Evolutionary conservation across 805 yeast genomes (phyloP).

Genomic region (Saturnispora silvae): DNA sequence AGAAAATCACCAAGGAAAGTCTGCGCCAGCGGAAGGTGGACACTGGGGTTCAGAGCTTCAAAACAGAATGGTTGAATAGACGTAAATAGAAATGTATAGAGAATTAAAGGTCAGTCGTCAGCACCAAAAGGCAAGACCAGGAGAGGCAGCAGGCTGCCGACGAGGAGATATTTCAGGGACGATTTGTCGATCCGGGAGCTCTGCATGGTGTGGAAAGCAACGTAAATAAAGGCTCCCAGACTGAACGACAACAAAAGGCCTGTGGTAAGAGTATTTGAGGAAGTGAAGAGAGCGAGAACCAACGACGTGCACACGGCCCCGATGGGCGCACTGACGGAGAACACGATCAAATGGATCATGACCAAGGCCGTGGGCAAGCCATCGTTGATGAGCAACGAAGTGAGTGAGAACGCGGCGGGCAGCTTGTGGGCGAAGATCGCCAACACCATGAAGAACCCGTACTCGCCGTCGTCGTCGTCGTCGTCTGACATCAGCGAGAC

Average conservation of each 20-base stretch:
- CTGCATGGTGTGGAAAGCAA: slow-evolving; percentile 52
- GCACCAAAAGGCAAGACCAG: slow-evolving; percentile 5
- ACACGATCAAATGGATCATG: slow-evolving; percentile 38
- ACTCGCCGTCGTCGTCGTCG: slow-evolving; percentile 23
- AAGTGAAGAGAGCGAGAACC: slow-evolving; percentile 6
- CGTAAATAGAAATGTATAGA: slow-evolving; percentile 1
- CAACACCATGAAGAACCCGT: slow-evolving; percentile 35
- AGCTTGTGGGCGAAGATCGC: slow-evolving; percentile 63
- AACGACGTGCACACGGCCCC: slow-evolving; percentile 43
- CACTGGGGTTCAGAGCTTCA: slow-evolving; percentile 5
- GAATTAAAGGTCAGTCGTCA: neutral
- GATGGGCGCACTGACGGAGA: slow-evolving; percentile 52
- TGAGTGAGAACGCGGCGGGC: slow-evolving; percentile 63
- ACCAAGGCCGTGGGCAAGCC: slow-evolving; percentile 24
- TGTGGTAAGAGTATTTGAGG: slow-evolving; percentile 20
- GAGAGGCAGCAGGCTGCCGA: slow-evolving; percentile 4
- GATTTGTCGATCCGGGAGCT: too few species aligned
- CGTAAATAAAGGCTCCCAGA: slow-evolving; percentile 66
- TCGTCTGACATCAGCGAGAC: slow-evolving; percentile 28
- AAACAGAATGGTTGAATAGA: slow-evolving; percentile 7
- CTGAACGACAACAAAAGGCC: slow-evolving; percentile 52
- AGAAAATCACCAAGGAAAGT: slow-evolving; percentile 21
- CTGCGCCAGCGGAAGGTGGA: slow-evolving; percentile 4
- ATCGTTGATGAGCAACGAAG: slow-evolving; percentile 39
- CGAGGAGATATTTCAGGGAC: neutral